Evolutionary conservation across 192 early-diverging fungal genomes (phyloP).

Genomic region (Entomortierella lignicola): DNA sequence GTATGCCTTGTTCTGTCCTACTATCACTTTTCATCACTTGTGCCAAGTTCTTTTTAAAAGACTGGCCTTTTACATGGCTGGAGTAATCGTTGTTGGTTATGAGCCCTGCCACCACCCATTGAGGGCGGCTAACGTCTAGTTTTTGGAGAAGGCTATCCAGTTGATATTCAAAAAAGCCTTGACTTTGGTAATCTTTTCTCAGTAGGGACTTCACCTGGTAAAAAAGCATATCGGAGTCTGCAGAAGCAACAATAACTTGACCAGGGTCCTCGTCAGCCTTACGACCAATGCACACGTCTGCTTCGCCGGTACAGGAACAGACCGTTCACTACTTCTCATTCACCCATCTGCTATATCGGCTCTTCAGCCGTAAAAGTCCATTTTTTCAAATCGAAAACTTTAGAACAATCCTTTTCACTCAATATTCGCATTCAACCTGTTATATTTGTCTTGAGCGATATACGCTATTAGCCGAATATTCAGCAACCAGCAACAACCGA

Average conservation of each 20-base stretch:
- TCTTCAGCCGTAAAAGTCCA: no score
- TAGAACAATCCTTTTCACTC: no score
- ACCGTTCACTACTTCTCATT: no score
- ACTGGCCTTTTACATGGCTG: not conserved
- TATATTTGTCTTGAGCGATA: no score
- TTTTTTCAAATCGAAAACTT: no score
- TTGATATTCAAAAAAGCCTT: not conserved
- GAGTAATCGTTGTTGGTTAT: not conserved
- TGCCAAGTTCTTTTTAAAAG: not conserved
- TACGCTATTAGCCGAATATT: no score
- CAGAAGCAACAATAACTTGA: not conserved
- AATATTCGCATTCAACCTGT: no score
- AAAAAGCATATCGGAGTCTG: not conserved
- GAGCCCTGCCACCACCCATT: not conserved
- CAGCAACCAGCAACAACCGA: no score
- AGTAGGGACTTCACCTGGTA: not conserved
- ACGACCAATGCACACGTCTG: not conserved
- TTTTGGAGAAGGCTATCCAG: not conserved
- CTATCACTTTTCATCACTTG: not conserved
- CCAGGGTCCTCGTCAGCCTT: not conserved
- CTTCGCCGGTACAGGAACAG: not conserved
- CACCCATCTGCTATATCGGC: no score
- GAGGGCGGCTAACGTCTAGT: not conserved
- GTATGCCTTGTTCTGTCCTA: not conserved
- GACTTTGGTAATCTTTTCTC: not conserved